Evolutionary conservation across 768 basidiomycete species (phyloP), one percentile per base, ranked within the genome.

Genomic region (Termitomyces sp.): DNA sequence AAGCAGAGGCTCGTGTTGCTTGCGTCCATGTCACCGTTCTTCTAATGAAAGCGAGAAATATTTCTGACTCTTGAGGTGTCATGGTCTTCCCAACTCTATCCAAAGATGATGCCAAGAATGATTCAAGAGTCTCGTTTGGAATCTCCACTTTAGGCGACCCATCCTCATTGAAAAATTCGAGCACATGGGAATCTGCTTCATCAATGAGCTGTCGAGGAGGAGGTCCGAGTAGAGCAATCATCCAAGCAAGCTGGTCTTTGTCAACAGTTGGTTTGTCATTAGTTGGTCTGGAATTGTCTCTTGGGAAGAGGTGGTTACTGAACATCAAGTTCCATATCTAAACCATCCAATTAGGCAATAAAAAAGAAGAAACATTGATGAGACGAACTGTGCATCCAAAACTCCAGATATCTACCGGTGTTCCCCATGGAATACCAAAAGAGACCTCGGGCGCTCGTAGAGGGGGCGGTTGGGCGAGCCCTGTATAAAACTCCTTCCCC

Each of bases 41-140:
- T 34, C 49, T 52, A 12, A 59, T 32, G 17, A 59, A 59, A 9
- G 58, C 58, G 12, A 59, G 48, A 20, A 59, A 59, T 15, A 43
- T 38, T 17, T 59, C 31, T 2, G 58, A 52, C 40, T 59, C 58
- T 29, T 59, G 9, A 11, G 40, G 0, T 1, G 58, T 50, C 58
- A 59, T 59, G 14, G 17, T 45, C 50, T 37, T 12, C 5, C 14
- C 32, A 37, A 4, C 17, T 5, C 25, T 9, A 2, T 15, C 11
- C 11, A 59, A 11, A 36, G 10, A 52, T 5, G 58, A 59, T 4
- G 38, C 50, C 8, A 59, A 40, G 2, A 14, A 40, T 15, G 58
- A 59, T 12, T 59, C 58, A 4, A 52, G 50, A 38, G 31, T 59
- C 12, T 45, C 50, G 17, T 51, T 36, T 11, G 42, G 32, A 14